Conservation (phyloP, 768 basidiomycete species). For the Agaricus subrufescens region DNA sequence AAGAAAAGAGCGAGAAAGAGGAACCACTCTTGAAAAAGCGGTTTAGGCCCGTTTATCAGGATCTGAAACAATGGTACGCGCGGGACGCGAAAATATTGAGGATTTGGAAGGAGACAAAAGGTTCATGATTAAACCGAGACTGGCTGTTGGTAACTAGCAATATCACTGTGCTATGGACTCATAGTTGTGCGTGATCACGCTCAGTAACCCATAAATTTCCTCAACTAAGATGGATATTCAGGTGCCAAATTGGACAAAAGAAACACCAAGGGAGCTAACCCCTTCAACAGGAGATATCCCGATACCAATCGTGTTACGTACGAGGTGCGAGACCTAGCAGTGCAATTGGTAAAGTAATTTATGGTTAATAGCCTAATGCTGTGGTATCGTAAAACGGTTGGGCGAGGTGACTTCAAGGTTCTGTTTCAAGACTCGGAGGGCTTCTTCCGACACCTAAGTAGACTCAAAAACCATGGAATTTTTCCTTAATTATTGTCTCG, state of each 20-base stretch:
- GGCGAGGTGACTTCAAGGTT: neutral
- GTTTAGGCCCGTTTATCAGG: constrained; percentile 14
- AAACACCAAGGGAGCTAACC: constrained; percentile 43
- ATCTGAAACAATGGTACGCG: constrained; percentile 12
- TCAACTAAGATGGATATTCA: constrained; percentile 14
- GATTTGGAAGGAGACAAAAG: constrained; percentile 1
- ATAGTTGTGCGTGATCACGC: no score
- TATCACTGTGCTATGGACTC: neutral
- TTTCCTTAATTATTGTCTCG: no score
- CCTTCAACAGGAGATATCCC: constrained; percentile 68
- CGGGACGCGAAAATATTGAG: constrained; percentile 6
- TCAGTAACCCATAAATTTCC: no score
- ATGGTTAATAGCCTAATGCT: no score
- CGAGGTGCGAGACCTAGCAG: constrained; percentile 37
- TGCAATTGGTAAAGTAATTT: no score
- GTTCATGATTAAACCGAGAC: no score
- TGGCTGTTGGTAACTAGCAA: neutral
- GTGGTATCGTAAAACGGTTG: neutral
- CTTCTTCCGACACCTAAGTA: no score
- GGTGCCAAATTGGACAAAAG: constrained; percentile 44
- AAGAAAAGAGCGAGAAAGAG: neutral
- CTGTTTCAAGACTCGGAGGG: neutral
- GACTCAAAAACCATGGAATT: no score
- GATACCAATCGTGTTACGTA: constrained; percentile 78
- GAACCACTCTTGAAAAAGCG: neutral